phyloP scores from a whole-genome alignment of 2,329 filamentous ascomycete species.

The Thielaviopsis populi region DNA sequence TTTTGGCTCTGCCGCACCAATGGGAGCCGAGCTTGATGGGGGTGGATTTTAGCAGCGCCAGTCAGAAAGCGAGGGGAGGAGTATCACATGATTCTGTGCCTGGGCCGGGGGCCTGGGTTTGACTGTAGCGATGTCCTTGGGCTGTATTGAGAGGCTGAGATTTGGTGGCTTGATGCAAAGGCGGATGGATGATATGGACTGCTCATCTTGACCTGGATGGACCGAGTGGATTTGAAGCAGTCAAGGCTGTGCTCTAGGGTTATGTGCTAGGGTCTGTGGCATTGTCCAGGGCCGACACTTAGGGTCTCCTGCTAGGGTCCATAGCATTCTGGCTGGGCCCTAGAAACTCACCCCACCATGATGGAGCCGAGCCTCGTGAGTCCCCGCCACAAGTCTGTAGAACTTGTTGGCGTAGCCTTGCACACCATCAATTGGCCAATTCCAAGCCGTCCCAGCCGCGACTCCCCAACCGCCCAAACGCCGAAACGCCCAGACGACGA shows the following conservation, averaged over 20 bases:
- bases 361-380: slow-evolving; percentile 2
- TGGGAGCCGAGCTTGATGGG: slow-evolving; percentile 7
- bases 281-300: no score
- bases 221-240: no score
- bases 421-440: not conserved
- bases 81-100: not conserved
- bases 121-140: not conserved
- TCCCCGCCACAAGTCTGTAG: not conserved
- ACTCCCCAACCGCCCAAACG: no score
- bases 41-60: not conserved
- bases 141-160: not conserved
- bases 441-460: no score
- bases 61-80: not conserved
- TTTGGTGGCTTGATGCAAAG: not conserved
- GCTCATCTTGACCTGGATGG: not conserved
- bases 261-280: no score
- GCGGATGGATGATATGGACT: not conserved
- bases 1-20: slow-evolving; percentile 5
- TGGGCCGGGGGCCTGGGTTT: not conserved
- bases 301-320: not conserved
- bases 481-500: no score
- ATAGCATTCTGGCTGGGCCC: not conserved
- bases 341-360: slow-evolving; percentile 8
- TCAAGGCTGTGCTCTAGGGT: not conserved
- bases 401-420: not conserved